These are phyloP conservation scores for Ogataea pini DNA, from an alignment of 805 yeast genomes.

Conservation along the genomic window DNA sequence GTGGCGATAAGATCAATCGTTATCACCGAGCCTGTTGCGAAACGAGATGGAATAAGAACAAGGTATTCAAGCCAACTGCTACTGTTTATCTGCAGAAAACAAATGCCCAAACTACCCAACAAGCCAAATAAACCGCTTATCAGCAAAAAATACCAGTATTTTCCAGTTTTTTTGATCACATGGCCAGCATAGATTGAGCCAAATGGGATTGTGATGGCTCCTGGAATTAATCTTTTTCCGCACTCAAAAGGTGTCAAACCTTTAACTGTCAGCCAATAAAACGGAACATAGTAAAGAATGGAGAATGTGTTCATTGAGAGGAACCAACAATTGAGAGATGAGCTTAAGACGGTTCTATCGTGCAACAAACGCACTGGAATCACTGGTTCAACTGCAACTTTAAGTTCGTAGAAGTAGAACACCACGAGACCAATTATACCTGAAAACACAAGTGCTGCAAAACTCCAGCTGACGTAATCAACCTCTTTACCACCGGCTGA, in stretches of 20 bases:
- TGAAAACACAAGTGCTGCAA: constrained; percentile 35
- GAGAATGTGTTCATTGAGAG: constrained; percentile 70
- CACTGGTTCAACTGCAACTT: constrained; percentile 62
- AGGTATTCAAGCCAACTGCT: constrained; percentile 41
- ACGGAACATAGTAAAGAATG: constrained; percentile 67
- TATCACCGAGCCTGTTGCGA: constrained; percentile 64
- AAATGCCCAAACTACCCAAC: constrained; percentile 46
- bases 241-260: constrained; percentile 29
- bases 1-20: constrained; percentile 74
- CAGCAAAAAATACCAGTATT: constrained; percentile 52
- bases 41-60: constrained; percentile 55
- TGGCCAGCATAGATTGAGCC: constrained; percentile 71
- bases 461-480: constrained; percentile 45
- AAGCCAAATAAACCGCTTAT: constrained; percentile 45
- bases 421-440: constrained; percentile 37
- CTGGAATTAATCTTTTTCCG: constrained; percentile 49
- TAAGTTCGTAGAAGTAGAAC: constrained; percentile 54
- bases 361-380: constrained; percentile 61
- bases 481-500: constrained; percentile 64
- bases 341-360: constrained; percentile 60
- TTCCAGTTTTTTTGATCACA: constrained; percentile 68
- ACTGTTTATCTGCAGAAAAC: constrained; percentile 19
- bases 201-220: constrained; percentile 64
- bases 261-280: constrained; percentile 45
- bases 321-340: constrained; percentile 70